phyloP scores from a whole-genome alignment of 805 yeast genomes.

The Barnettozyma californica region DNA sequence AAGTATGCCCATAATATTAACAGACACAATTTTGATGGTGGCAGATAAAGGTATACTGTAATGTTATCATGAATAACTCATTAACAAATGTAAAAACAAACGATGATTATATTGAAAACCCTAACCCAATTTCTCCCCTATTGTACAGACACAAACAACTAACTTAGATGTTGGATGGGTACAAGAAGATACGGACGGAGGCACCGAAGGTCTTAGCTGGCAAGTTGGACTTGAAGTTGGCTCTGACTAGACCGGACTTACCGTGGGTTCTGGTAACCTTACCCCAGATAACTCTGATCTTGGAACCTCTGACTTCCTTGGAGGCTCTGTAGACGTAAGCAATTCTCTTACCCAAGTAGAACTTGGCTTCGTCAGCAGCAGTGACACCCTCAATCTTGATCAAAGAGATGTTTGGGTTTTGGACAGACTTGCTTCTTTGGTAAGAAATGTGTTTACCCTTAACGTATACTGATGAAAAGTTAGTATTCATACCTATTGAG shows the following conservation, averaged over 20 bases:
- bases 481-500: slow-evolving; percentile 13
- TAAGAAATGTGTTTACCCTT: slow-evolving; percentile 99
- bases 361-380: slow-evolving; percentile 89
- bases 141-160: neutral
- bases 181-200: slow-evolving; percentile 98
- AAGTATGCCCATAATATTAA: slow-evolving; percentile 7
- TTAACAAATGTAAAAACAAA: slow-evolving; percentile 8
- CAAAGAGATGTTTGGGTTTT: slow-evolving; percentile 97
- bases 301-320: slow-evolving; percentile 97
- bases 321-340: slow-evolving; percentile 99
- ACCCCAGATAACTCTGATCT: slow-evolving; percentile 99
- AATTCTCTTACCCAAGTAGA: slow-evolving; percentile 99
- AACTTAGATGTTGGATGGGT: slow-evolving; percentile 97
- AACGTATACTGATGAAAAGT: slow-evolving; percentile 75
- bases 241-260: slow-evolving; percentile 96
- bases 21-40: slow-evolving; percentile 11
- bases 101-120: slow-evolving; percentile 3
- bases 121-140: slow-evolving; percentile 3
- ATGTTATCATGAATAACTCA: slow-evolving; percentile 9
- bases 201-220: slow-evolving; percentile 99
- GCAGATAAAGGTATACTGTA: slow-evolving; percentile 9
- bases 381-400: slow-evolving; percentile 96
- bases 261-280: slow-evolving; percentile 99
- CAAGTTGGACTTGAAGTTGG: slow-evolving; percentile 97
- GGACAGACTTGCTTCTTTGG: slow-evolving; percentile 98